Base-by-base conservation (phyloP, 495 filamentous ascomycete species). In the Xylaria venustula region DNA sequence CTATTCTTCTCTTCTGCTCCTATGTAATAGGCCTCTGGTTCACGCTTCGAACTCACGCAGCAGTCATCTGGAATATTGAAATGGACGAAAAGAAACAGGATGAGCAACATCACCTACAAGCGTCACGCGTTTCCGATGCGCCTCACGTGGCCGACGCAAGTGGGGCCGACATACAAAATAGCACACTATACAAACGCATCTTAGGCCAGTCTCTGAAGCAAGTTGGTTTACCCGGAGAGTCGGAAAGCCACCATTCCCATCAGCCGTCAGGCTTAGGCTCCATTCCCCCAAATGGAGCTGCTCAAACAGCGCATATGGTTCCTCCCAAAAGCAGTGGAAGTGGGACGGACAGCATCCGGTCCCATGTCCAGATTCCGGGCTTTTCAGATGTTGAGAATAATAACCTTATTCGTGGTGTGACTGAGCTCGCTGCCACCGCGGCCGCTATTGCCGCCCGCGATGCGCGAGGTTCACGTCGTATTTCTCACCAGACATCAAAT, bases 21-120 rank as follows among this genome's bases (percentile, higher is more conserved):
- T 99, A 99, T 71, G 79, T 94, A 36, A 94, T 98, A 63, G 94
- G 94, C 15, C 79, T 98, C 28, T 92, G 92, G 87, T 99, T 99
- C 72, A 99, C 94, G 5, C 83, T 99, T 6, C 81, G 95, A 61
- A 99, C 94, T 2, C 94, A 99, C 71, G 94, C 94, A 4, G 93
- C 94, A 17, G 87, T 96, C 32, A 99, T 99, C 58, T 99, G 94
- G 94, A 93, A 91, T 68, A 88, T 77, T 25, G 91, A 96, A 62
- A 68, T 82, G 2, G 92, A 97, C 44, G 91, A 96, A 74, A 96
- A 95, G 77, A 90, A 89, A 62, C 72, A 77, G 32, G 77, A 82
- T 49, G 77, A 83, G 26, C 72, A 67, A 17, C 46, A 58, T 36
- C 63, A 65, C 17, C 34, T 60, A 50, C 52, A 54, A 17, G 28